phyloP scores from a whole-genome alignment of 2,329 filamentous ascomycete genomes.

The Stromatinia cepivora region DNA sequence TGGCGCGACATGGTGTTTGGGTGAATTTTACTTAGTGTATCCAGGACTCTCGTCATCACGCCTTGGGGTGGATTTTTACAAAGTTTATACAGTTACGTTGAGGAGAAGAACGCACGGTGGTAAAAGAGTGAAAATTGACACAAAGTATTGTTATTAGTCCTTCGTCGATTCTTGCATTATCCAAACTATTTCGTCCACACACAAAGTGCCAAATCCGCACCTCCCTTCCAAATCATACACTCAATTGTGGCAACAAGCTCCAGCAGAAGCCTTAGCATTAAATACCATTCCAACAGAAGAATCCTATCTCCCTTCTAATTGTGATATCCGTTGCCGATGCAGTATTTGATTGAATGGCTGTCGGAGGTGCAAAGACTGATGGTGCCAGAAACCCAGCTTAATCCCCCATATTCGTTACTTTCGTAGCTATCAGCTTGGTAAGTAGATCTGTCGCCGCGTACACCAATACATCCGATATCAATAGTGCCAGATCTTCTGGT shows the following conservation, averaged over 20 bases:
- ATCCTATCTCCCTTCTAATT: background rate
- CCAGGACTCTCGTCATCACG: background rate
- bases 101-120: background rate
- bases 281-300: background rate
- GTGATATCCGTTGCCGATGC: background rate
- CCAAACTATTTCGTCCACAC: background rate
- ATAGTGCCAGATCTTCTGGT: background rate
- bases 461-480: constrained; percentile 5
- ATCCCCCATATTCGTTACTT: background rate
- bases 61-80: background rate
- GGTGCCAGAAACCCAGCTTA: constrained; percentile 11
- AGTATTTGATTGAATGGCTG: background rate
- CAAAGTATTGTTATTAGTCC: background rate
- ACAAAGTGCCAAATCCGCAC: background rate
- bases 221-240: constrained; percentile 1
- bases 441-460: background rate
- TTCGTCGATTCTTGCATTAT: background rate
- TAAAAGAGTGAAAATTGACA: background rate
- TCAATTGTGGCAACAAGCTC: background rate
- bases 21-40: background rate
- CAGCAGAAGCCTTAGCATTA: background rate
- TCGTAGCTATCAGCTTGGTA: constrained; percentile 10
- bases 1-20: background rate
- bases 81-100: background rate
- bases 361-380: constrained; percentile 8